A percentile compares a stretch with the other conserved stretches of the same genome.
phyloP scores from a whole-genome alignment of 2,329 filamentous ascomycete genomes.

The Knufia petricola region DNA sequence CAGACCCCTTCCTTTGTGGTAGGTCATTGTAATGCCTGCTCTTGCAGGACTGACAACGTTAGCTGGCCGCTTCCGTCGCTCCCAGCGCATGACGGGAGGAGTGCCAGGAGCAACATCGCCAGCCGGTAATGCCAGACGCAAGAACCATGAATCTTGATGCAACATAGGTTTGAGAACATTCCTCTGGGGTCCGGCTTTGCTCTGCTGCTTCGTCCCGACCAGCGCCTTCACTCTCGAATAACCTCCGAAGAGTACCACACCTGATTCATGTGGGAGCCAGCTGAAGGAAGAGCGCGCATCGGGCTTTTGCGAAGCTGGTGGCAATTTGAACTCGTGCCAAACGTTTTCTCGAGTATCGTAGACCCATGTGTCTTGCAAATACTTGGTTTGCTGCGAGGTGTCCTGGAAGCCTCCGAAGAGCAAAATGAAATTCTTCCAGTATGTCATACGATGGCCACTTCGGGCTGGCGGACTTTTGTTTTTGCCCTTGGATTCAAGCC shows the following conservation, averaged over 20 bases:
- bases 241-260: slow-evolving; percentile 83
- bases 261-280: slow-evolving; percentile 78
- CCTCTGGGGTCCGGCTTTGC: slow-evolving; percentile 46
- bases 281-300: slow-evolving; percentile 88
- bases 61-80: slow-evolving; percentile 81
- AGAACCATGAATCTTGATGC: slow-evolving; percentile 90
- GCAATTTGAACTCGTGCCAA: slow-evolving; percentile 70
- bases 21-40: slow-evolving; percentile 86
- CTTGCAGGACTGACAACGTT: slow-evolving; percentile 77
- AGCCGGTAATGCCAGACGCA: slow-evolving; percentile 66
- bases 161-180: slow-evolving; percentile 77
- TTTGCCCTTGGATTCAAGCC: slow-evolving; percentile 63
- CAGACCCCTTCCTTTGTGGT: slow-evolving; percentile 86
- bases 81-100: slow-evolving; percentile 73
- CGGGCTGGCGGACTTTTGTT: slow-evolving; percentile 73
- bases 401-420: slow-evolving; percentile 97
- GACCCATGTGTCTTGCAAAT: slow-evolving; percentile 86
- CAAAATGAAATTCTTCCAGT: slow-evolving; percentile 93
- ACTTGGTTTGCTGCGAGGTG: slow-evolving; percentile 88
- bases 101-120: slow-evolving; percentile 56
- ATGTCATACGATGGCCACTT: slow-evolving; percentile 91
- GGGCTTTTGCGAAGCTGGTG: slow-evolving; percentile 68
- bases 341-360: slow-evolving; percentile 82
- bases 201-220: slow-evolving; percentile 30
- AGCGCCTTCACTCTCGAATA: slow-evolving; percentile 83